Conservation (phyloP, 2,329 filamentous ascomycete species). For the Xylaria sp. region DNA sequence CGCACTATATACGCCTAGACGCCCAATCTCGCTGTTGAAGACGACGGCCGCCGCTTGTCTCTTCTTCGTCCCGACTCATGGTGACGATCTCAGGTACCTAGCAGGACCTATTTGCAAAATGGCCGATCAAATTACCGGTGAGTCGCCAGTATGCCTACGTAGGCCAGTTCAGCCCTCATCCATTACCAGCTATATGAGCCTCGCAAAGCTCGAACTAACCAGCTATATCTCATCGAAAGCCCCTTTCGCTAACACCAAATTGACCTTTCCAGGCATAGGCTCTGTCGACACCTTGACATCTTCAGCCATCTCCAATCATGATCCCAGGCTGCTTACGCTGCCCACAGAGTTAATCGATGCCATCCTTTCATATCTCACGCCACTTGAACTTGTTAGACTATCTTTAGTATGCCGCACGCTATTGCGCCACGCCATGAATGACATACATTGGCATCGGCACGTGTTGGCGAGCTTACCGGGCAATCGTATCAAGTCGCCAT, state of each 20-base stretch:
- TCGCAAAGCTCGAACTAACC: neutral
- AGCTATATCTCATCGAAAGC: neutral
- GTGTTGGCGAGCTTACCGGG: slow-evolving; percentile 76
- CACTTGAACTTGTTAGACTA: slow-evolving; percentile 70
- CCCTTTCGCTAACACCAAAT: slow-evolving; percentile 10
- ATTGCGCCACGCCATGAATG: slow-evolving; percentile 68
- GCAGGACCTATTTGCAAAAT: slow-evolving; percentile 33
- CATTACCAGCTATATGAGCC: neutral
- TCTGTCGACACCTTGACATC: slow-evolving; percentile 16
- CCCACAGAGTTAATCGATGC: slow-evolving; percentile 80
- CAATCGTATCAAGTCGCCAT: slow-evolving; percentile 61
- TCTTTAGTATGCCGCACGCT: slow-evolving; percentile 72
- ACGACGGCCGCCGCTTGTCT: slow-evolving; percentile 51
- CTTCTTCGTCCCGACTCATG: slow-evolving; percentile 47
- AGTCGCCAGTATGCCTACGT: slow-evolving; percentile 11
- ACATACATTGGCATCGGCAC: slow-evolving; percentile 77
- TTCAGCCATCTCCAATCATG: slow-evolving; percentile 16
- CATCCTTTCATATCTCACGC: slow-evolving; percentile 74
- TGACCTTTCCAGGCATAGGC: slow-evolving; percentile 9
- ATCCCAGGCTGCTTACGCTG: slow-evolving; percentile 62
- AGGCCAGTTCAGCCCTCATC: neutral
- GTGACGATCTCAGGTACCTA: slow-evolving; percentile 33
- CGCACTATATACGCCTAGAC: slow-evolving; percentile 20
- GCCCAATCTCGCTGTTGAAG: slow-evolving; percentile 40
- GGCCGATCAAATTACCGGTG: slow-evolving; percentile 11